Evolutionary conservation across 306 rosid genomes (phyloP), one percentile per base, ranked within the genome.

Genomic region (Cercis canadensis): DNA sequence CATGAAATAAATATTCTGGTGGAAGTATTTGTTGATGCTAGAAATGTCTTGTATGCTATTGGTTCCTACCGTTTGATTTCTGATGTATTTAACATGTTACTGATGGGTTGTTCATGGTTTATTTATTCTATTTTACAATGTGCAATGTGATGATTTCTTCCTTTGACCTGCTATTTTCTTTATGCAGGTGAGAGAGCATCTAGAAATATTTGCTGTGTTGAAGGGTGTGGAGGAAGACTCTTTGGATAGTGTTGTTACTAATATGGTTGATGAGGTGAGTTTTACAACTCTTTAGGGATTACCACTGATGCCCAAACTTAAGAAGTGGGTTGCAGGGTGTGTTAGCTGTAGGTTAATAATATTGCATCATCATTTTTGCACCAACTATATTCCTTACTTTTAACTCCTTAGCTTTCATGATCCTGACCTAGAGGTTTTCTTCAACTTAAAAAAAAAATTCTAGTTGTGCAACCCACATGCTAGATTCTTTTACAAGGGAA

Each of bases 221-320:
- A 93, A 93, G 80, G 98, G 98, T 62, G 98, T 86, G 68, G 75
- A 86, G 61, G 96, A 87, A 86, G 96, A 87, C 49, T 60, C 78
- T 57, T 18, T 88, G 62, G 86, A 88, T 73, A 70, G 71, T 21
- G 89, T 62, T 60, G 92, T 93, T 72, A 69, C 79, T 50, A 81
- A 83, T 80, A 90, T 93, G 98, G 90, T 84, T 54, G 90, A 93
- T 83, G 96, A 93, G 87, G 98, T 93, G 72, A 85, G 96, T 75
- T 77, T 44, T 61, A 66, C 44, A 67, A 19, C 46, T 77, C 40
- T 33, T 39, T 19, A 24, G 29, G 32, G 10, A 17, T 50, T 18
- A 66, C 18, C 11, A 41, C 62, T 29, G 45, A 37, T 70, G 58
- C 41, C 10, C 12, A 54, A 11, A 54, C 7, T 10, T 54, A 1